Percentiles rank a stretch among this genome's conserved stretches.
phyloP scores from a whole-genome alignment of 805 yeast species.

The Candida jianshihensis region DNA sequence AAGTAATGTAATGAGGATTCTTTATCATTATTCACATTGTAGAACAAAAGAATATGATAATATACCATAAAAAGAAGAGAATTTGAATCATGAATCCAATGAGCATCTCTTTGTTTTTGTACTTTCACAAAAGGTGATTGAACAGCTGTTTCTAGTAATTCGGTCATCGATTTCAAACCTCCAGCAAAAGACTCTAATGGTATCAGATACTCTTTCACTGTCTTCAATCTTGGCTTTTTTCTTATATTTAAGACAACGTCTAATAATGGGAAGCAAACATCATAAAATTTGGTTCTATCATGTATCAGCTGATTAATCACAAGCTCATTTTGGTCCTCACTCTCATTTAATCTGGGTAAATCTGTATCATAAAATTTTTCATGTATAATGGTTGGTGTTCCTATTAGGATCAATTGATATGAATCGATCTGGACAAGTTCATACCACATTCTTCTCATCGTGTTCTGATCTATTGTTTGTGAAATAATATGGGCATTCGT shows the following conservation, averaged over 20 bases:
- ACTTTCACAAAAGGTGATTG: not conserved
- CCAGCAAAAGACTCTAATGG: slow-evolving; percentile 10
- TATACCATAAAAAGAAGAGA: slow-evolving; percentile 17
- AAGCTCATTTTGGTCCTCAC: slow-evolving; percentile 15
- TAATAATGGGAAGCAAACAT: slow-evolving; percentile 12
- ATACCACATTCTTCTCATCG: slow-evolving; percentile 21
- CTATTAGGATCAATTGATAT: slow-evolving; percentile 16
- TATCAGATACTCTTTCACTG: slow-evolving; percentile 5
- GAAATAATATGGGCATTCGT: not conserved
- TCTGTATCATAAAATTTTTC: slow-evolving; percentile 16
- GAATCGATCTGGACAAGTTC: slow-evolving; percentile 15
- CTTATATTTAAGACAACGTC: slow-evolving; percentile 13
- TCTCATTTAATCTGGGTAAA: slow-evolving; percentile 18
- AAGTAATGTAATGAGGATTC: slow-evolving; percentile 12
- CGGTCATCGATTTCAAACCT: slow-evolving; percentile 4
- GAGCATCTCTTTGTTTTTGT: slow-evolving; percentile 6
- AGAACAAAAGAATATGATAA: slow-evolving; percentile 17
- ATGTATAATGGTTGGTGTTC: slow-evolving; percentile 18
- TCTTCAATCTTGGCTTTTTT: slow-evolving; percentile 11
- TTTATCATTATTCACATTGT: slow-evolving; percentile 8
- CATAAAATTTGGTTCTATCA: slow-evolving; percentile 9
- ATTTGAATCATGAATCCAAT: slow-evolving; percentile 6
- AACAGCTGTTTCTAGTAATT: slow-evolving; percentile 10
- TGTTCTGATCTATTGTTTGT: slow-evolving; percentile 6
- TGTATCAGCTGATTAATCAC: slow-evolving; percentile 11